These are phyloP conservation scores for Mycena belliarum DNA, from an alignment of 768 basidiomycete species.

Conservation along the genomic window DNA sequence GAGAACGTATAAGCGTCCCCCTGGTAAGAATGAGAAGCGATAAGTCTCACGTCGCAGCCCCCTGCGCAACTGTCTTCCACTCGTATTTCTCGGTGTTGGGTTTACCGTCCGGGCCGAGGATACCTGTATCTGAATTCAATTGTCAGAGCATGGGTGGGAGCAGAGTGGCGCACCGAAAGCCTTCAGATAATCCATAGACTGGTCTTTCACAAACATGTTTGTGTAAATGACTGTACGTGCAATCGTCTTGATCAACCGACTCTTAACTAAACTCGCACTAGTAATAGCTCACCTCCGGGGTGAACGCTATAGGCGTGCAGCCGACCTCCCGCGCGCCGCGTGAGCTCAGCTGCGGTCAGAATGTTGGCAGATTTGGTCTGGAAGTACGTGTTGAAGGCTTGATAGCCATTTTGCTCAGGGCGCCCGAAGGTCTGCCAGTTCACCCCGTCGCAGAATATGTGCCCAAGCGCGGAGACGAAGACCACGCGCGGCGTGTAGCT, in stretches of 20 bases:
- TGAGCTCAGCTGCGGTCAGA: neutral
- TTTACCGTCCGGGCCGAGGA: neutral
- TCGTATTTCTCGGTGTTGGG: neutral
- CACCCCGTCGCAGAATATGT: too few relatives aligned
- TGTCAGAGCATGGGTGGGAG: too few relatives aligned
- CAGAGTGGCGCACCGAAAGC: neutral
- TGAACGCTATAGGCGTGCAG: neutral
- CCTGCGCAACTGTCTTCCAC: conserved; percentile 8
- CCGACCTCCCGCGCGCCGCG: neutral
- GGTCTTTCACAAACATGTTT: neutral
- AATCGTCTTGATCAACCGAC: too few relatives aligned
- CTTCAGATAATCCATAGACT: too few relatives aligned
- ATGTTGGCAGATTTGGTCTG: neutral
- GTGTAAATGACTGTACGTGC: neutral
- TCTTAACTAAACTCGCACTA: too few relatives aligned
- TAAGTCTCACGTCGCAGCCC: conserved; percentile 1
- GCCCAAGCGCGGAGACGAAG: too few relatives aligned
- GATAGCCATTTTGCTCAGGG: too few relatives aligned
- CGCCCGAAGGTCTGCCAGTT: too few relatives aligned
- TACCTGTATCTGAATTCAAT: neutral
- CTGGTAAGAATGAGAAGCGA: too few relatives aligned
- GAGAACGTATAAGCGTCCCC: too few relatives aligned
- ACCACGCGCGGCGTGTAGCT: too few relatives aligned
- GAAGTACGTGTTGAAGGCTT: too few relatives aligned
- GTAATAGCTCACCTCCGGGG: neutral